These are phyloP conservation scores for Coniferiporia weirii DNA, from an alignment of 1,284 basidiomycete species.

Conservation along the genomic window DNA sequence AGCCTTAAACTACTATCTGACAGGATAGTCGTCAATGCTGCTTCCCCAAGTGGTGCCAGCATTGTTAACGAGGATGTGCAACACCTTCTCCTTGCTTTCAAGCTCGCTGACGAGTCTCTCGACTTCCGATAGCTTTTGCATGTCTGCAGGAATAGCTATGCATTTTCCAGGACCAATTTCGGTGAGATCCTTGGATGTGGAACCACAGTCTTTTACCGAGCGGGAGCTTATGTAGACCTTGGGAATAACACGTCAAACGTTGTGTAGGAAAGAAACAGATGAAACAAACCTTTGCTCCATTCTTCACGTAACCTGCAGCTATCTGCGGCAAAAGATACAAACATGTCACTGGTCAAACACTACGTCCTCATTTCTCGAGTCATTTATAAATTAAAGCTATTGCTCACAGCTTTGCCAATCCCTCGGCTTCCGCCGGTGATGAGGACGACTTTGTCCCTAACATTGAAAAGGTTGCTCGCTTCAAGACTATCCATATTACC, in stretches of 20 bases:
- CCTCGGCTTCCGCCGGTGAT: conserved; percentile 71
- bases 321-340: conserved; percentile 38
- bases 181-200: conserved; percentile 52
- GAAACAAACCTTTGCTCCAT: conserved; percentile 51
- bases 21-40: conserved; percentile 51
- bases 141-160: conserved; percentile 53
- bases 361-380: too few relatives aligned
- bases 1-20: conserved; percentile 23
- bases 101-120: conserved; percentile 50
- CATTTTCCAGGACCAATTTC: conserved; percentile 52
- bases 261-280: not conserved
- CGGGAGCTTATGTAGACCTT: conserved; percentile 70
- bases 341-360: too few relatives aligned
- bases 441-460: conserved; percentile 57
- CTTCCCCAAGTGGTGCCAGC: conserved; percentile 65
- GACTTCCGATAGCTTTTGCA: conserved; percentile 56
- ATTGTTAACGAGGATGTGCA: conserved; percentile 67
- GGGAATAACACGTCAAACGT: not conserved
- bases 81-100: conserved; percentile 42
- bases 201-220: conserved; percentile 49
- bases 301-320: conserved; percentile 58
- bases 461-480: conserved; percentile 46
- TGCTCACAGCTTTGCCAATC: conserved; percentile 62
- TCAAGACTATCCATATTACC: conserved; percentile 37
- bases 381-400: not conserved